Conservation (phyloP, 495 filamentous ascomycete species). For the Podospora anserina region DNA sequence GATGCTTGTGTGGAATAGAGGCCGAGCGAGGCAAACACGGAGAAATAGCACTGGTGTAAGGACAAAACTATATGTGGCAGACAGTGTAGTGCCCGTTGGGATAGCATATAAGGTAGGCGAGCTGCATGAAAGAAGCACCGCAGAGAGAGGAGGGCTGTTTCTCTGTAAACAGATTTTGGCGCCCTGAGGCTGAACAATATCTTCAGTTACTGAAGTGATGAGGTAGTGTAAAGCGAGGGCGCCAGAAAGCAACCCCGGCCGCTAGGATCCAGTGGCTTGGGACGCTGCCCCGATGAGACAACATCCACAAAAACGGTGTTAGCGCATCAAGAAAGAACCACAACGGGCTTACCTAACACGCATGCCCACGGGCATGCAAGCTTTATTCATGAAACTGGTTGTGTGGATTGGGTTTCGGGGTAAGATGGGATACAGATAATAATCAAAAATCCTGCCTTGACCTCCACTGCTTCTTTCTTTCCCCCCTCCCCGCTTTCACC, state of each 20-base stretch:
- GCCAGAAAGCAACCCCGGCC: background rate
- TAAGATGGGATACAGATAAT: background rate
- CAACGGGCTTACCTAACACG: background rate
- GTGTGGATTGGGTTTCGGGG: too few relatives aligned
- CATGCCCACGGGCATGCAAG: background rate
- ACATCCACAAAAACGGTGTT: conserved; percentile 1
- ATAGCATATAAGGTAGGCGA: background rate
- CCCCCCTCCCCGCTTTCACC: too few relatives aligned
- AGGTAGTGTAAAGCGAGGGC: background rate
- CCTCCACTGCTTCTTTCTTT: too few relatives aligned
- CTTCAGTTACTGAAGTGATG: conserved; percentile 2
- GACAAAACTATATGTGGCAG: background rate
- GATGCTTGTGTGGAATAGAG: background rate
- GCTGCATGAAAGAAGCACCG: background rate
- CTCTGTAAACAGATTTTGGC: background rate
- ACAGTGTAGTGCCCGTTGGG: background rate
- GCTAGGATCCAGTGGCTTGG: conserved; percentile 15
- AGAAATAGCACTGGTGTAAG: background rate
- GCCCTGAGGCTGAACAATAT: background rate
- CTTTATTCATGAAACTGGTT: background rate
- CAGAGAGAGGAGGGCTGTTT: background rate
- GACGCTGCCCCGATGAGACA: conserved; percentile 13
- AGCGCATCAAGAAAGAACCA: background rate
- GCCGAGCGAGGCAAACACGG: conserved; percentile 4
- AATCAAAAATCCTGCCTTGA: background rate